phyloP scores from a whole-genome alignment of 441 rosid genomes.

The Biscutella laevigata region DNA sequence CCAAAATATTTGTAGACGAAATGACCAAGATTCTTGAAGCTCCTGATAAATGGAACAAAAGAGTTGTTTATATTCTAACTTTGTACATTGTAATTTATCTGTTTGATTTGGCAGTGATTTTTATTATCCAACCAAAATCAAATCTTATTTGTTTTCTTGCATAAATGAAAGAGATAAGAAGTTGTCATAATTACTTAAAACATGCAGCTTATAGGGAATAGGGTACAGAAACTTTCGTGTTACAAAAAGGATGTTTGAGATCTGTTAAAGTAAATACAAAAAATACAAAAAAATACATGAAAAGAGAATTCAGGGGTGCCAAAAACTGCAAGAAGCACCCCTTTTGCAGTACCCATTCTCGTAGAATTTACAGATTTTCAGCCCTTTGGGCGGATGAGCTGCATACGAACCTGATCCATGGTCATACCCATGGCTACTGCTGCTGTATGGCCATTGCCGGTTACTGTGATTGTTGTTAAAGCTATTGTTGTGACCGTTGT shows the following conservation, averaged over 20 bases:
- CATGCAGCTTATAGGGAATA: slow-evolving; percentile 7
- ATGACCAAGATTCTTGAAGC: too few species aligned
- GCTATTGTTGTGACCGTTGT: slow-evolving; percentile 20
- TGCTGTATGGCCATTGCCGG: slow-evolving; percentile 35
- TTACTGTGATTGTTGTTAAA: slow-evolving; percentile 25
- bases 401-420: slow-evolving; percentile 47
- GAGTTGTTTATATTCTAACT: background rate
- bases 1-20: too few species aligned
- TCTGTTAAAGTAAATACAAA: slow-evolving; percentile 3
- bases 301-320: slow-evolving; percentile 50
- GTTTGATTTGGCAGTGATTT: background rate
- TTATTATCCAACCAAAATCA: slow-evolving; percentile 1
- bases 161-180: too few species aligned
- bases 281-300: slow-evolving; percentile 11
- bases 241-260: slow-evolving; percentile 19
- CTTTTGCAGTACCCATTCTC: slow-evolving; percentile 72
- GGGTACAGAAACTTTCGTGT: slow-evolving; percentile 8
- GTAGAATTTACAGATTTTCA: slow-evolving; percentile 71
- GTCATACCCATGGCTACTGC: slow-evolving; percentile 28
- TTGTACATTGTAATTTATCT: background rate
- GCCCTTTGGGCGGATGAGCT: slow-evolving; percentile 60
- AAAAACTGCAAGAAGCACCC: slow-evolving; percentile 76
- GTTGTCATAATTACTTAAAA: slow-evolving; percentile 2
- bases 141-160: background rate
- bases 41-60: too few species aligned